These are phyloP conservation scores for Sporothrix phasma DNA, from an alignment of 2,329 filamentous ascomycete species.

Conservation along the genomic window DNA sequence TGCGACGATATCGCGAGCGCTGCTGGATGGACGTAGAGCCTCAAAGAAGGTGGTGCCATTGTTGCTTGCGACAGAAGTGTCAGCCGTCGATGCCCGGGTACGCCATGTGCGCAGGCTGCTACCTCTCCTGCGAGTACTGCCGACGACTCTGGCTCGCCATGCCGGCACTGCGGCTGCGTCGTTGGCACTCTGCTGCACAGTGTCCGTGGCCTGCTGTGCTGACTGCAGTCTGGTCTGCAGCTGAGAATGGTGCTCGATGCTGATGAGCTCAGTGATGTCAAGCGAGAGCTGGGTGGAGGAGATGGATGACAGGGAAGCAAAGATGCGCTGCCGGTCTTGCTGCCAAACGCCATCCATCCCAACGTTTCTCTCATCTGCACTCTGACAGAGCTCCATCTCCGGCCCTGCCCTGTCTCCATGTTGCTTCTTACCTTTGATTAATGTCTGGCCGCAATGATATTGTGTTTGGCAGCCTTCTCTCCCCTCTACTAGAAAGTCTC, in stretches of 20 bases:
- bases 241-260: slow-evolving; percentile 8
- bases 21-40: not conserved
- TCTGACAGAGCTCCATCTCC: not conserved
- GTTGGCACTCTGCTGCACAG: slow-evolving; percentile 5
- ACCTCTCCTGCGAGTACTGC: slow-evolving; percentile 2
- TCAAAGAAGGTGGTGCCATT: not conserved
- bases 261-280: slow-evolving; percentile 8
- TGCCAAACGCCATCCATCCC: not conserved
- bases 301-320: not conserved
- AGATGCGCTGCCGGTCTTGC: not conserved
- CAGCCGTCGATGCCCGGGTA: not conserved
- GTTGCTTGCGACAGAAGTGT: not conserved
- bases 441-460: not conserved
- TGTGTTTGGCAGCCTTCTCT: too few relatives aligned
- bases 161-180: slow-evolving; percentile 2
- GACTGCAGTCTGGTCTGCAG: slow-evolving; percentile 12
- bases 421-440: not conserved
- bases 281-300: slow-evolving; percentile 13
- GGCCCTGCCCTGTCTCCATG: not conserved
- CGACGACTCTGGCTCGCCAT: not conserved
- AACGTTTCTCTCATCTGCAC: not conserved
- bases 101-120: slow-evolving; percentile 3
- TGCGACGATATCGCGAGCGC: not conserved
- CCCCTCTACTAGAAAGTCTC: too few relatives aligned
- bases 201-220: slow-evolving; percentile 4